phyloP scores from a whole-genome alignment of 106 monocot species.

The Apostasia ramifera region DNA sequence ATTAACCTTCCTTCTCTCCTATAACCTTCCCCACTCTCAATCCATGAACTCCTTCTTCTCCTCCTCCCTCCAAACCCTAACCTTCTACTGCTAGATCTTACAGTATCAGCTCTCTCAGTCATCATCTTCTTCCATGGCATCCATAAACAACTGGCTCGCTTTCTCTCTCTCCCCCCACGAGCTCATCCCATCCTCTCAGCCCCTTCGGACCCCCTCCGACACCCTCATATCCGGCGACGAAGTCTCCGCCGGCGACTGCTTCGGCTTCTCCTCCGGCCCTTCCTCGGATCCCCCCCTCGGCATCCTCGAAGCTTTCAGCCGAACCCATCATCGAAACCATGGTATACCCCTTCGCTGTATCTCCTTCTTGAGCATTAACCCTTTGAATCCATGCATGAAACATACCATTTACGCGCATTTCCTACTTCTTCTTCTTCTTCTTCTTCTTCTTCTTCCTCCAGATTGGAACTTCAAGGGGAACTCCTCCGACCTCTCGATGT shows the following conservation, averaged over 20 bases:
- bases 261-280: constrained; percentile 19
- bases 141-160: constrained; percentile 91
- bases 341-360: constrained; percentile 13
- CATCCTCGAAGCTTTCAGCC: constrained; percentile 34
- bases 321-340: constrained; percentile 32
- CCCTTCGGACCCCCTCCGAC: constrained; percentile 17
- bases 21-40: not conserved
- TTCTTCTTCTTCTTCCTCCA: constrained; percentile 5
- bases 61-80: constrained; percentile 23
- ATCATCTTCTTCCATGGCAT: constrained; percentile 29
- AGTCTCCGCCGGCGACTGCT: constrained; percentile 34
- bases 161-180: constrained; percentile 85
- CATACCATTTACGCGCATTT: not conserved
- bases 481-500: constrained; percentile 66
- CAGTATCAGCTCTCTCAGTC: not conserved
- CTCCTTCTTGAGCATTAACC: not conserved
- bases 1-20: not conserved
- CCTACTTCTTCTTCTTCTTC: not conserved
- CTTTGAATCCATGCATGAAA: too few species aligned
- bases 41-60: constrained; percentile 8
- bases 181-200: constrained; percentile 13
- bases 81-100: constrained; percentile 8
- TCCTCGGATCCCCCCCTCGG: constrained; percentile 35
- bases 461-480: constrained; percentile 61
- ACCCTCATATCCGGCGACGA: constrained; percentile 20